phyloP scores from a whole-genome alignment of 345 rosid species.

The Arabis alpina region DNA sequence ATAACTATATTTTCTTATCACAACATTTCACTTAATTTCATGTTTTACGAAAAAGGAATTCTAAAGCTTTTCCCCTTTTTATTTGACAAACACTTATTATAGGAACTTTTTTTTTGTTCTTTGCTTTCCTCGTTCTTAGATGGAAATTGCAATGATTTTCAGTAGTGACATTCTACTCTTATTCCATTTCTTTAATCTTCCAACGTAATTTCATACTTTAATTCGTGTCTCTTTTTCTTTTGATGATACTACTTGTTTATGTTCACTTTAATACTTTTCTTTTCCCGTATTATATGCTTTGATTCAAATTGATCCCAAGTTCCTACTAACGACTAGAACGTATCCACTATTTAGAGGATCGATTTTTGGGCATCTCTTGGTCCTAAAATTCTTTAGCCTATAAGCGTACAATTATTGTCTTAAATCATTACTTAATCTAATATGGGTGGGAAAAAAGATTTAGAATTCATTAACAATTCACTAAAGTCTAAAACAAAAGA shows the following conservation, averaged over 20 bases:
- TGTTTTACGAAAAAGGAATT: not conserved
- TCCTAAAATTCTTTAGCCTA: too few relatives aligned
- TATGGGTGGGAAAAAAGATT: too few relatives aligned
- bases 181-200: not conserved
- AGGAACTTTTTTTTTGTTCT: not conserved
- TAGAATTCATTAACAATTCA: not conserved
- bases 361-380: too few relatives aligned
- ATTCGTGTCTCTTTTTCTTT: not conserved
- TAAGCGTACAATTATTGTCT: too few relatives aligned
- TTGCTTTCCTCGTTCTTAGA: not conserved
- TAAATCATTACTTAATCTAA: too few relatives aligned
- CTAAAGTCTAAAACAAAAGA: not conserved
- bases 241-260: not conserved
- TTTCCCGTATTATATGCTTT: not conserved
- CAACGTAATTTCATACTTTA: conserved; percentile 7
- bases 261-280: not conserved
- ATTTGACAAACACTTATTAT: not conserved
- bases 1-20: conserved; percentile 5
- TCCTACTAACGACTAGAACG: not conserved
- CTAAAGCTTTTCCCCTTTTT: not conserved
- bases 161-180: conserved; percentile 14
- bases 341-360: too few relatives aligned
- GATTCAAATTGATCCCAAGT: not conserved
- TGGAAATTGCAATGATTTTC: conserved; percentile 20
- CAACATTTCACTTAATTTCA: conserved; percentile 5